Evolutionary conservation across 352 stramenopile species (phyloP), one percentile per base, ranked within the genome.

Genomic region (Pythium sp.): DNA sequence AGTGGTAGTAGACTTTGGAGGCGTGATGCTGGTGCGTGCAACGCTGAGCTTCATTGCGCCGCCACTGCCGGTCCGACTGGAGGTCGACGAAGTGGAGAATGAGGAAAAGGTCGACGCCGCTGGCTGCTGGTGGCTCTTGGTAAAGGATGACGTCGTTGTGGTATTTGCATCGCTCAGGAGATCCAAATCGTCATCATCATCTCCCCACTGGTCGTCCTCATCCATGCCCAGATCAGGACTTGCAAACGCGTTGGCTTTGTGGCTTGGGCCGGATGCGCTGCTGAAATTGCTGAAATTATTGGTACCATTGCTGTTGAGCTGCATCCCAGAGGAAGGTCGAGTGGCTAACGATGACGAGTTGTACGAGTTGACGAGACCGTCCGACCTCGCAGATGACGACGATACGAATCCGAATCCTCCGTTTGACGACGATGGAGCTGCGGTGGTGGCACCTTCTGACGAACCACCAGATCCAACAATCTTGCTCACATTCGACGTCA

Each of bases 401-500:
- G 47, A 65, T 24, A 32, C 26, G 18, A 28, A 4, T 49, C 36
- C 60, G 9, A 58, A 62, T 18, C 46, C 46, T 36, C 60, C 62
- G 20, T 64, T 65, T 11, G 64, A 56, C 20, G 41, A 43, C 14
- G 38, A 20, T 22, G 64, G 58, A 32, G 55, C 43, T 43, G 54
- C 28, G n/a, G 56, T 3, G 11, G 56, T 11, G 20, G 11, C 4
- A 24, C 41, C 56, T 24, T 47, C 47, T 20, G 54, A 58, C 3
- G 62, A 77, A 2, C 75, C 68, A 15, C 66, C 80, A 24, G 69
- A 72, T n/a, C 79, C 80, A 14, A 91, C 83, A 20, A 91, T 78
- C 71, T 89, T 90, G 51, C 78, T 77, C 47, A 91, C 84, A 51
- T 90, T 91, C 7, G 84, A 87, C 5, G 66, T 73, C 57, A 93